phyloP scores from a whole-genome alignment of 768 basidiomycete genomes.

The Trametopsis cervina region DNA sequence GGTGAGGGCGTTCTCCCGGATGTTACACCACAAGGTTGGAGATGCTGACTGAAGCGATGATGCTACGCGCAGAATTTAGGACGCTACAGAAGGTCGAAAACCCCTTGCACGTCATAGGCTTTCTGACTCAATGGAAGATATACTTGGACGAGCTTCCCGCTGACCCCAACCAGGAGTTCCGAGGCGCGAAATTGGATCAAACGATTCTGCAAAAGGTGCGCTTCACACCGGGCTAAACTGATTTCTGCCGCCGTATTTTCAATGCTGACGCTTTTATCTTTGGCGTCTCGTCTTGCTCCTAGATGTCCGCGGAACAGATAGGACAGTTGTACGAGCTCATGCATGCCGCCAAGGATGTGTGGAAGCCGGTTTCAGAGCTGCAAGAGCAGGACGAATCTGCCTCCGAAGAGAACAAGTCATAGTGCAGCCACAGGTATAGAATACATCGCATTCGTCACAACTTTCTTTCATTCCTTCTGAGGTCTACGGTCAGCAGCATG shows the following conservation, averaged over 20 bases:
- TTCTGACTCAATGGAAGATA: slow-evolving; percentile 91
- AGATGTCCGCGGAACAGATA: slow-evolving; percentile 90
- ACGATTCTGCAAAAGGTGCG: slow-evolving; percentile 71
- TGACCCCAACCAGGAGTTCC: slow-evolving; percentile 41
- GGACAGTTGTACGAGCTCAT: slow-evolving; percentile 94
- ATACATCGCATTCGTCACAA: too few relatives aligned
- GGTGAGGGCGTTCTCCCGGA: slow-evolving; percentile 40
- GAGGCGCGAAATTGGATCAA: slow-evolving; percentile 62
- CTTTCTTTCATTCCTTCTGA: too few relatives aligned
- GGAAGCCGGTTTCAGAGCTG: slow-evolving; percentile 45
- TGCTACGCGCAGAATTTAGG: slow-evolving; percentile 65
- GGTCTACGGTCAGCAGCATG: too few relatives aligned
- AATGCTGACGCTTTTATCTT: background rate
- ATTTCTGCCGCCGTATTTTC: background rate
- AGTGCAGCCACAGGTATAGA: too few relatives aligned
- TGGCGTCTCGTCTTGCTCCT: background rate
- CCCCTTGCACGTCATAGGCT: slow-evolving; percentile 88
- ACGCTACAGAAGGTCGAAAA: slow-evolving; percentile 75
- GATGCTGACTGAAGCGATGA: background rate
- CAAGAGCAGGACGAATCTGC: background rate
- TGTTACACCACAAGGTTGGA: too few relatives aligned
- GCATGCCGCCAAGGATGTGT: slow-evolving; percentile 84
- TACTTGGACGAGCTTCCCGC: slow-evolving; percentile 73
- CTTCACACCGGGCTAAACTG: background rate
- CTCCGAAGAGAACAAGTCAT: background rate